phyloP scores from a whole-genome alignment of 306 rosid genomes.

The Prunus dulcis region DNA sequence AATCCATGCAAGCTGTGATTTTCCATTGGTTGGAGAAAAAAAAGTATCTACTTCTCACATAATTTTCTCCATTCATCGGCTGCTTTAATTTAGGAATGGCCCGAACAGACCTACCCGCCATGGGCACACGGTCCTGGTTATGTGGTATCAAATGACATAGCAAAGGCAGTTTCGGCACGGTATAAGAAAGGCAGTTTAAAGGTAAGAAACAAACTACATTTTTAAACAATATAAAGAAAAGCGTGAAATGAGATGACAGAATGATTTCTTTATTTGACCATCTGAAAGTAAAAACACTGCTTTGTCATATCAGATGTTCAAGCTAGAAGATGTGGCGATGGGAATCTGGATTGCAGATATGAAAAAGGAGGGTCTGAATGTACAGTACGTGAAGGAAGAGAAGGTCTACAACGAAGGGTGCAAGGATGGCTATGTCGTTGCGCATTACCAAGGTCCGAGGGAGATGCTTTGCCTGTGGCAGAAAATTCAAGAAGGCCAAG shows the following conservation, averaged over 20 bases:
- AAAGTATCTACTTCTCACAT: background rate
- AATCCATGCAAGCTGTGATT: background rate
- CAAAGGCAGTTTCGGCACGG: slow-evolving; percentile 56
- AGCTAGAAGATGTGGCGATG: slow-evolving; percentile 99
- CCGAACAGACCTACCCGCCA: slow-evolving; percentile 74
- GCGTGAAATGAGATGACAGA: background rate
- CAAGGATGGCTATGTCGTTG: slow-evolving; percentile 83
- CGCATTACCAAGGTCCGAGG: slow-evolving; percentile 97
- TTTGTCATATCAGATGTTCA: slow-evolving; percentile 71
- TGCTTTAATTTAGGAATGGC: slow-evolving; percentile 72
- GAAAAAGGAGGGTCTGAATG: slow-evolving; percentile 62
- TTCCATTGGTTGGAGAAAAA: background rate
- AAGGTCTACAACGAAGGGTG: slow-evolving; percentile 71
- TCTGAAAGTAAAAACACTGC: slow-evolving; percentile 22
- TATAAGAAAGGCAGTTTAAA: slow-evolving; percentile 65
- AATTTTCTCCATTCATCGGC: slow-evolving; percentile 20
- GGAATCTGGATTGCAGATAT: slow-evolving; percentile 93
- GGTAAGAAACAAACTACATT: slow-evolving; percentile 38
- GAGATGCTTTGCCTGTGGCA: slow-evolving; percentile 97
- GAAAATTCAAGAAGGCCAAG: slow-evolving; percentile 68
- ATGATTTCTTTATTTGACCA: background rate
- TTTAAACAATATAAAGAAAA: background rate
- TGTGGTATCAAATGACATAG: slow-evolving; percentile 81
- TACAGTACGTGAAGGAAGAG: slow-evolving; percentile 68
- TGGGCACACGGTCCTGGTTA: slow-evolving; percentile 99